These are phyloP conservation scores for Lecanicillium sp. DNA, from an alignment of 2,329 filamentous ascomycete species.

Conservation along the genomic window DNA sequence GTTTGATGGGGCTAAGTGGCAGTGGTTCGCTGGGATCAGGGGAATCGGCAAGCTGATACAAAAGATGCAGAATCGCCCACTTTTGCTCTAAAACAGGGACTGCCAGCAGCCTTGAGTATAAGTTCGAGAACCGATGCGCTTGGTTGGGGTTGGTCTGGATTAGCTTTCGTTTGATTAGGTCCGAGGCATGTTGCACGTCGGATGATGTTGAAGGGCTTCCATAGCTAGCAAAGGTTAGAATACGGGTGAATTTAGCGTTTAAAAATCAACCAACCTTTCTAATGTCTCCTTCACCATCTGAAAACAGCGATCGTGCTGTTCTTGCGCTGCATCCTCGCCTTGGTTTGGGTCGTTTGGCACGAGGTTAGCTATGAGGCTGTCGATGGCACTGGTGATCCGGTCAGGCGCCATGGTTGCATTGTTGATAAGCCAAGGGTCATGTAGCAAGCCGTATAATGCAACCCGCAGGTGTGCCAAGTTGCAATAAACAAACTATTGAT, in stretches of 20 bases:
- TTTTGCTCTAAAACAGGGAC: slow-evolving; percentile 90
- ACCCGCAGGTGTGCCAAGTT: too few relatives aligned
- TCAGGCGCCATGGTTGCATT: slow-evolving; percentile 51
- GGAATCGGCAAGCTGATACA: slow-evolving; percentile 74
- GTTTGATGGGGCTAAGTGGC: slow-evolving; percentile 35
- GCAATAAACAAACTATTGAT: background rate
- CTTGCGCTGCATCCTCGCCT: slow-evolving; percentile 59
- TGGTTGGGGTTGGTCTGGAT: slow-evolving; percentile 71
- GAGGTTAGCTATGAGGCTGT: slow-evolving; percentile 68
- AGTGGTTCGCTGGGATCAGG: slow-evolving; percentile 46
- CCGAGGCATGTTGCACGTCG: slow-evolving; percentile 85
- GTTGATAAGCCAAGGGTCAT: slow-evolving; percentile 19
- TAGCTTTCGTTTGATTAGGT: slow-evolving; percentile 84
- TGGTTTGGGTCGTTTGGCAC: slow-evolving; percentile 60
- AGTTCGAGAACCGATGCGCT: slow-evolving; percentile 78
- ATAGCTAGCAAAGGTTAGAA: slow-evolving; percentile 25
- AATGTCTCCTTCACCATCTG: slow-evolving; percentile 43
- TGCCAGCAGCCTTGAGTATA: slow-evolving; percentile 83
- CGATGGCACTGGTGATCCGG: slow-evolving; percentile 72
- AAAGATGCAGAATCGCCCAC: slow-evolving; percentile 90
- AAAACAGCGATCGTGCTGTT: slow-evolving; percentile 58
- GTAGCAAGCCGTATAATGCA: background rate
- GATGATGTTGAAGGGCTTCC: slow-evolving; percentile 49
- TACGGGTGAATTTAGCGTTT: background rate
- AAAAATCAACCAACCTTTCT: slow-evolving; percentile 33